phyloP scores from a whole-genome alignment of 192 early-diverging fungal genomes.

The Backusella tuberculispora region DNA sequence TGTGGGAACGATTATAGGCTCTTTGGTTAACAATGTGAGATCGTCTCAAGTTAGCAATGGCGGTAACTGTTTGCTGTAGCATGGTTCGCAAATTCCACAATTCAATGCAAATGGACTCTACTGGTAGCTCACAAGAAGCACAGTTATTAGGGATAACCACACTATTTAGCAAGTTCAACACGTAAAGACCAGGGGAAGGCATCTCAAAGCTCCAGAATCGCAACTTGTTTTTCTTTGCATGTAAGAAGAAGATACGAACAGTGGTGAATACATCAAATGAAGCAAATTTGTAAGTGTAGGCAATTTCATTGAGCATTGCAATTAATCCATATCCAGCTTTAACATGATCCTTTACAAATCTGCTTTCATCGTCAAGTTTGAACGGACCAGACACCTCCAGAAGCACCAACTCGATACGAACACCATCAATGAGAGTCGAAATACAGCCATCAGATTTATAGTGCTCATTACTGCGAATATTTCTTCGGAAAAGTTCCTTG shows the following conservation, averaged over 20 bases:
- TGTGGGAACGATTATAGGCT: background rate
- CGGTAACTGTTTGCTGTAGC: background rate
- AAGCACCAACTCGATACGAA: background rate
- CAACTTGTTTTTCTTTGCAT: background rate
- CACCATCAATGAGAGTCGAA: background rate
- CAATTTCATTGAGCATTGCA: background rate
- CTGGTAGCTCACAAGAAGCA: constrained; percentile 2
- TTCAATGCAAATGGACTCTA: background rate
- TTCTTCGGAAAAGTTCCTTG: background rate
- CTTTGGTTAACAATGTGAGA: background rate
- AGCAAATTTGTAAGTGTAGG: background rate
- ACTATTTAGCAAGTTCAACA: constrained; percentile 1
- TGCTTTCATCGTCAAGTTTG: background rate
- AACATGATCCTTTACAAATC: background rate
- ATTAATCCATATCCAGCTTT: background rate
- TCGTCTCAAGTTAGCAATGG: background rate
- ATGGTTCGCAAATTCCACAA: background rate
- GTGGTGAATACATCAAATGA: background rate
- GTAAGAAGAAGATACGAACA: background rate
- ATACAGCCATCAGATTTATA: background rate
- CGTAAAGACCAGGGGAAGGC: background rate
- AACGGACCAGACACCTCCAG: background rate
- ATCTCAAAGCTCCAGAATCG: background rate
- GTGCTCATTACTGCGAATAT: background rate
- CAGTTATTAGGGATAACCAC: background rate